Conservation (phyloP, 108 stramenopile species). For the Fragilaria crotonensis region DNA sequence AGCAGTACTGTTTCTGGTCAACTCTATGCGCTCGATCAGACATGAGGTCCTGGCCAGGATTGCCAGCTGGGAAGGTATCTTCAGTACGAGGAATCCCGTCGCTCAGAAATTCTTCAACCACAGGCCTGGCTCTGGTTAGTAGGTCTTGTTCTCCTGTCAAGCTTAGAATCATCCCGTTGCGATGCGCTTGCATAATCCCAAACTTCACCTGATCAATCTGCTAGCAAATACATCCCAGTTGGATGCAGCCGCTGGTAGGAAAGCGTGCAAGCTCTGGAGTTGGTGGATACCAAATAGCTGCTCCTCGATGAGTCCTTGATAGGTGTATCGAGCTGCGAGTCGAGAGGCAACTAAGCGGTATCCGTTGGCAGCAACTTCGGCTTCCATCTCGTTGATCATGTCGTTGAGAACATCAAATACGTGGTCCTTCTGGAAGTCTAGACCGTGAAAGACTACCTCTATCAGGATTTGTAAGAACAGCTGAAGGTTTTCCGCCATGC, state of each 20-base stretch:
- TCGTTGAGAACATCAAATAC: slow-evolving; percentile 61
- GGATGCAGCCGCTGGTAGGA: slow-evolving; percentile 56
- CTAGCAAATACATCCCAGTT: slow-evolving; percentile 59
- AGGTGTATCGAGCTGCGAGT: slow-evolving; percentile 20
- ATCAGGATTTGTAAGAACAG: slow-evolving; percentile 64
- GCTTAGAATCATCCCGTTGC: slow-evolving; percentile 71
- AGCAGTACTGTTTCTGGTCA: not conserved
- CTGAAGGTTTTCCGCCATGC: slow-evolving; percentile 48
- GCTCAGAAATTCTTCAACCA: slow-evolving; percentile 43
- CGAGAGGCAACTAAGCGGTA: slow-evolving; percentile 28
- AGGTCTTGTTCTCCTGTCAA: slow-evolving; percentile 73
- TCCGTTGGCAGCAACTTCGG: slow-evolving; percentile 33
- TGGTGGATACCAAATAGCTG: slow-evolving; percentile 69
- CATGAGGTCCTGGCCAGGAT: not conserved
- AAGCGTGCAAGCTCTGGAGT: slow-evolving; percentile 34
- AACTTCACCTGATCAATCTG: slow-evolving; percentile 49
- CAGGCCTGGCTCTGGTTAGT: slow-evolving; percentile 28
- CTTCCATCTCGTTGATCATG: slow-evolving; percentile 45
- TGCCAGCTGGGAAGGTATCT: not conserved
- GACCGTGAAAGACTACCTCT: slow-evolving; percentile 45
- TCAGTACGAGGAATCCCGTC: slow-evolving; percentile 23
- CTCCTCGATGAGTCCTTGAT: slow-evolving; percentile 56
- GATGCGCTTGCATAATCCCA: slow-evolving; percentile 45
- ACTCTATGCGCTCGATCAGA: not conserved
- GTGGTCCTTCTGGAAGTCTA: slow-evolving; percentile 36